Evolutionary conservation across 1,284 basidiomycete genomes (phyloP).

Genomic region (Porogramme epimiltina): DNA sequence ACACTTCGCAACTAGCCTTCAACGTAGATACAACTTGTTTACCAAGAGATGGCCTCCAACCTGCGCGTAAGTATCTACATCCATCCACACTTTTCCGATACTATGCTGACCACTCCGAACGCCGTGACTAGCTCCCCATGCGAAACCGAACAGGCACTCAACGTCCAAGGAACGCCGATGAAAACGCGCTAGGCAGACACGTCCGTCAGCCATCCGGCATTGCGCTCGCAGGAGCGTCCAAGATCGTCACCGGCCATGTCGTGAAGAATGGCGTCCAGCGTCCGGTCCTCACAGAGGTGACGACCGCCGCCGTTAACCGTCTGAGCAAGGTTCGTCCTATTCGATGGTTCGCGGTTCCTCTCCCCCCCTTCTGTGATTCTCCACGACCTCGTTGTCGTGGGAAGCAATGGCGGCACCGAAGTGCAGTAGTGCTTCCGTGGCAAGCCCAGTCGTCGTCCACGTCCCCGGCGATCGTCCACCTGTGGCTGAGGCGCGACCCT

Average conservation of each 20-base stretch:
- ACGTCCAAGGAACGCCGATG: conserved; percentile 67
- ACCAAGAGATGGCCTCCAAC: conserved; percentile 54
- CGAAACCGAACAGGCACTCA: conserved; percentile 42
- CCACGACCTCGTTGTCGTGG: not conserved
- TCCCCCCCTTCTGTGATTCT: not conserved
- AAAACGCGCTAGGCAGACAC: conserved; percentile 71
- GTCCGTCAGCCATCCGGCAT: conserved; percentile 58
- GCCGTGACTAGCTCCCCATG: conserved; percentile 35
- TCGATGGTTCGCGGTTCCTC: conserved; percentile 4
- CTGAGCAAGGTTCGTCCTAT: conserved; percentile 52
- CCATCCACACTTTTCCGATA: not conserved
- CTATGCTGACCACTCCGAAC: conserved; percentile 1
- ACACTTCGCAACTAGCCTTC: conserved; percentile 24
- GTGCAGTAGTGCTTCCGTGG: not conserved
- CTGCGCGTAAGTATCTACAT: conserved; percentile 47
- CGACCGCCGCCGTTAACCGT: conserved; percentile 68
- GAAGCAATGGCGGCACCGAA: not conserved
- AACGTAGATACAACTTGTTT: conserved; percentile 35
- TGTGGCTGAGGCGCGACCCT: conserved; percentile 13
- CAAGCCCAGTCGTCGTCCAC: not conserved
- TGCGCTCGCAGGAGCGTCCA: conserved; percentile 43
- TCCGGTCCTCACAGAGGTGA: conserved; percentile 72
- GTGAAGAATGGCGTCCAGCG: conserved; percentile 51
- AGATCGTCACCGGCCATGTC: conserved; percentile 34
- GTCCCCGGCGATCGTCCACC: conserved; percentile 2